Base-by-base conservation (phyloP, 2,329 filamentous ascomycete genomes). In the Penicillium brasilianum region DNA sequence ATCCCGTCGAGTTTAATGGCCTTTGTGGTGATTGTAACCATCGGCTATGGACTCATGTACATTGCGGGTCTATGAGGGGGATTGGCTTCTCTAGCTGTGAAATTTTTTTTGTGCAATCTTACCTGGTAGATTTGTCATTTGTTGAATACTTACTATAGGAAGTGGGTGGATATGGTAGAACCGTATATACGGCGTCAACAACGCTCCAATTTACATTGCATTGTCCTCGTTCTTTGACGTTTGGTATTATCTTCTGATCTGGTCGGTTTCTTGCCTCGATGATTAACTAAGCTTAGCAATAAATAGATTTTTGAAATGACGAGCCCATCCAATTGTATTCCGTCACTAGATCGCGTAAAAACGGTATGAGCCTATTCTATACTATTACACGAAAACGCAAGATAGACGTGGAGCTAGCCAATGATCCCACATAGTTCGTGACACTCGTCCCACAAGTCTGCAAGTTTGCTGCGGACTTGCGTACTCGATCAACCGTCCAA, bases 31-130 rank as follows among this genome's bases (percentile, higher is more conserved):
- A 89, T 97, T 44, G 85, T 98, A 30, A 94, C 92, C 0, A 80
- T 99, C 44, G 96, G 95, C 0, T 99, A 97, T 78, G 92, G 89
- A 1, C 83, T 96, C 66, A 97, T 98, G 93, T 83, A 89, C 66
- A 82, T 92, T 53, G 88, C 86, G 11, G 88, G 88, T 0, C 82
- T 92, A 55, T 90, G 68, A 59, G 34, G 10, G 2, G 10, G n/a
- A 13, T 22, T 22, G 8, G 14, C 20, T 16, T 16, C 7, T n/a
- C 18, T 30, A 4, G 16, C 7, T 18, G 18, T 34, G 20, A n/a
- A 4, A n/a, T n/a, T 54, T 28, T 43, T 25, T 18, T 44, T 20
- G 34, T 18, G 16, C 46, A 32, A 20, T 20, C 5, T 7, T 34
- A 4, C n/a, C 18, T 34, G 30, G 25, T 11, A 34, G 30, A 20